Evolutionary conservation across 495 filamentous ascomycete species (phyloP).

Genomic region (Penicillium maclennaniae): DNA sequence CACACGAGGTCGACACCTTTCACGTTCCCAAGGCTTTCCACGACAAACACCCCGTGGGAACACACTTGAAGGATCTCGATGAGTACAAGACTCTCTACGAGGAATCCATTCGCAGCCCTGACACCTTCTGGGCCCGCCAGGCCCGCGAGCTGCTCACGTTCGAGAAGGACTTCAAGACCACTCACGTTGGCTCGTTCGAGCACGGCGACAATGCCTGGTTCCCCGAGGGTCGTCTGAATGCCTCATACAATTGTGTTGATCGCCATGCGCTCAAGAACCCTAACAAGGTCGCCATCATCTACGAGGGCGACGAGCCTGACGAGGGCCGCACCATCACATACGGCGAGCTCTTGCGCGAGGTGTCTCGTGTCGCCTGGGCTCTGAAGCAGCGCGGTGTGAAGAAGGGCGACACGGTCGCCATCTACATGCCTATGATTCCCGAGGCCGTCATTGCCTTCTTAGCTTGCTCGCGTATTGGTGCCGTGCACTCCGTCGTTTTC

Average conservation of each 20-base stretch:
- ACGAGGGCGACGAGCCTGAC: constrained; percentile 89
- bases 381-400: constrained; percentile 92
- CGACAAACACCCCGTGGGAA: constrained; percentile 67
- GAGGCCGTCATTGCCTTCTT: constrained; percentile 90
- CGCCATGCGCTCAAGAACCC: constrained; percentile 92
- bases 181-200: constrained; percentile 69
- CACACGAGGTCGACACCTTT: constrained; percentile 81
- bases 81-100: constrained; percentile 93
- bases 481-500: constrained; percentile 97
- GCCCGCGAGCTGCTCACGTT: constrained; percentile 90
- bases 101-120: constrained; percentile 86
- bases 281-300: constrained; percentile 91
- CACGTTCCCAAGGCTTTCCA: constrained; percentile 60
- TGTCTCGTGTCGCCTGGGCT: constrained; percentile 78
- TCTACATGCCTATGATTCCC: constrained; percentile 99
- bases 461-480: constrained; percentile 87
- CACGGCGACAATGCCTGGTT: constrained; percentile 94
- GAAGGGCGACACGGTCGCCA: constrained; percentile 95
- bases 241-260: constrained; percentile 96
- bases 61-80: constrained; percentile 66
- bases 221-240: constrained; percentile 86
- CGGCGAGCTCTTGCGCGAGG: constrained; percentile 87
- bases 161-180: constrained; percentile 89
- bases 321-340: constrained; percentile 91
- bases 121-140: constrained; percentile 84